Evolutionary conservation across 2,329 filamentous ascomycete species (phyloP), one percentile per base, ranked within the genome.

Genomic region (Coleophoma eucalyptorum): DNA sequence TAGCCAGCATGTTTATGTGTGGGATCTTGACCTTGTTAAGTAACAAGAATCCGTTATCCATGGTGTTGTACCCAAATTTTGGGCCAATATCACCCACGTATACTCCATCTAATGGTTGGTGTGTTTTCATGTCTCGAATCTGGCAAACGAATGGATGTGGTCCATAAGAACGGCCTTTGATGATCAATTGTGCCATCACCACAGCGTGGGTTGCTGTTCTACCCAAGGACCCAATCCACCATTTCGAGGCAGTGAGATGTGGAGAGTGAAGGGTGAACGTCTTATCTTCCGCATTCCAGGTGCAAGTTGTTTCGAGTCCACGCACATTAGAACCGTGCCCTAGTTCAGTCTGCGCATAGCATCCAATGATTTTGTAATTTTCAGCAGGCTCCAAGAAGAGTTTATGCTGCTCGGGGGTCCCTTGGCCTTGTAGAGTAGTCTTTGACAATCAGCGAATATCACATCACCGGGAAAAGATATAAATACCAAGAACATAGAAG

Each of bases 161-260:
- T 0, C 89, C 88, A 57, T 83, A 84, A 16, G 75, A 71, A 69
- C 87, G 88, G 58, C 86, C 86, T 53, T 74, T 72, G 54, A 90
- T 78, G 55, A 84, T 79, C 26, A 92, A 75, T 68, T 91, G 87
- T 0, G 89, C 88, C 77, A 92, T 90, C 3, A 92, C 86, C 2
- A 89, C 82, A 1, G 88, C 88, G 62, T 90, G 78, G 65, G 89
- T 92, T 42, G 89, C 88, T 3, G 84, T 85, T 59, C 86, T 78
- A 47, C 88, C 89, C 3, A 92, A 76, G 11, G 86, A 88, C 1
- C 89, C 89, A 59, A 90, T 90, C 89, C 89, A 92, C 87, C 87
- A 93, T 65, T 93, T 93, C 33, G 85, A 86, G 0, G 87, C 80
- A 2, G 88, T 91, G 50, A 91, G 74, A 54, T 82, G 76, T 10